Conservation (phyloP, 2,329 filamentous ascomycete genomes). For the Aaosphaeria pasadenensis region DNA sequence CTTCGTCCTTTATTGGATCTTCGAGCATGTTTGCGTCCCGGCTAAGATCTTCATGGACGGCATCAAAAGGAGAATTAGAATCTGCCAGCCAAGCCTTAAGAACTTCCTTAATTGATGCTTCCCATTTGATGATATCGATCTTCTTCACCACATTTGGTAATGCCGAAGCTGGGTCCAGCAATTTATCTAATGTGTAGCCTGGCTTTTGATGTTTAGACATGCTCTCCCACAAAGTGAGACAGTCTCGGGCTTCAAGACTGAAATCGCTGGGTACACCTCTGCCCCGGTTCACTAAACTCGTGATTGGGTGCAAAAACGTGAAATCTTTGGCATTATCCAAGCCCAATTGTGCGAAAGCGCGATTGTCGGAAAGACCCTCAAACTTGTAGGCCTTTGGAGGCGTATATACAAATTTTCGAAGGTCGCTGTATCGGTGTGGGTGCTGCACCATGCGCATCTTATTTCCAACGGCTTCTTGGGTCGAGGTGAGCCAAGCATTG, state of each 20-base stretch:
- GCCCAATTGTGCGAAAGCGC: slow-evolving; percentile 41
- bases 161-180: slow-evolving; percentile 49
- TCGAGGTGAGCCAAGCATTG: slow-evolving; percentile 62
- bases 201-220: slow-evolving; percentile 59
- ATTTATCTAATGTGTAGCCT: slow-evolving; percentile 49
- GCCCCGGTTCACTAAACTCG: slow-evolving; percentile 59
- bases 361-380: slow-evolving; percentile 44
- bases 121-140: slow-evolving; percentile 65
- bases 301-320: slow-evolving; percentile 64
- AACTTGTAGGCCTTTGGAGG: slow-evolving; percentile 52
- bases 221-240: slow-evolving; percentile 61
- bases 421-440: slow-evolving; percentile 68
- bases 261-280: slow-evolving; percentile 67
- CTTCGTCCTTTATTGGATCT: slow-evolving; percentile 7
- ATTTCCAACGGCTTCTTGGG: slow-evolving; percentile 62
- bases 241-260: slow-evolving; percentile 68
- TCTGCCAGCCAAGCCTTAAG: slow-evolving; percentile 62
- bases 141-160: slow-evolving; percentile 60
- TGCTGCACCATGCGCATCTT: slow-evolving; percentile 68
- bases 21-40: slow-evolving; percentile 10
- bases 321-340: slow-evolving; percentile 52
- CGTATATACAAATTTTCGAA: slow-evolving; percentile 70
- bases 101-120: slow-evolving; percentile 56
- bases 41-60: slow-evolving; percentile 47
- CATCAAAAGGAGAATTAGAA: slow-evolving; percentile 50